A percentile compares a stretch with the other conserved stretches of the same genome.
These are phyloP conservation scores for Blastocystis sp. DNA, from an alignment of 352 stramenopile species.

Conservation along the genomic window DNA sequence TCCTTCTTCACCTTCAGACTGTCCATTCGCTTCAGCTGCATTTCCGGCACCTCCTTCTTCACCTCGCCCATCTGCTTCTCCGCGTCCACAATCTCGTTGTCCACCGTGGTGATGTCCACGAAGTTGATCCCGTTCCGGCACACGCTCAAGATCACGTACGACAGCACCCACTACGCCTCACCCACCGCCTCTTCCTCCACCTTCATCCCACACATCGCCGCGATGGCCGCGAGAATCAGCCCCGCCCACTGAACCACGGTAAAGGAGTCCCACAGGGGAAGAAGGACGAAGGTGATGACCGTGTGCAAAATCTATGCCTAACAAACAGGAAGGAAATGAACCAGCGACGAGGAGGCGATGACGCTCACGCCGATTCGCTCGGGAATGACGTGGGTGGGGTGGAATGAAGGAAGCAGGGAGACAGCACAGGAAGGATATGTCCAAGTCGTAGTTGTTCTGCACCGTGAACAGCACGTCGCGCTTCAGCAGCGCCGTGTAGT, in stretches of 20 bases:
- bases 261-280: neutral
- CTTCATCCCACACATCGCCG: neutral
- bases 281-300: neutral
- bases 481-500: slow-evolving; percentile 22
- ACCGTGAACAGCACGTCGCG: neutral
- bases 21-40: neutral
- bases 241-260: neutral
- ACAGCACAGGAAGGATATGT: slow-evolving; percentile 7
- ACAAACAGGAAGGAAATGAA: neutral
- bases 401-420: slow-evolving; percentile 3
- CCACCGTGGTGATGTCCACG: slow-evolving; percentile 34
- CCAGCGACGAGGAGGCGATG: neutral
- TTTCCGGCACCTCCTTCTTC: neutral
- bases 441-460: slow-evolving; percentile 39
- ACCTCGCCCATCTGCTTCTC: slow-evolving; percentile 37
- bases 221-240: neutral
- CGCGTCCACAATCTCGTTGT: slow-evolving; percentile 79
- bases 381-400: slow-evolving; percentile 16
- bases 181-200: neutral
- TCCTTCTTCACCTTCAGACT: neutral
- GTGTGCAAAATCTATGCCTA: too few relatives aligned
- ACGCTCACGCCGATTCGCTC: slow-evolving; percentile 12
- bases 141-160: neutral
- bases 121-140: slow-evolving; percentile 24
- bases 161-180: neutral